Conservation (phyloP, 805 yeast species). For the Candida germanica region DNA sequence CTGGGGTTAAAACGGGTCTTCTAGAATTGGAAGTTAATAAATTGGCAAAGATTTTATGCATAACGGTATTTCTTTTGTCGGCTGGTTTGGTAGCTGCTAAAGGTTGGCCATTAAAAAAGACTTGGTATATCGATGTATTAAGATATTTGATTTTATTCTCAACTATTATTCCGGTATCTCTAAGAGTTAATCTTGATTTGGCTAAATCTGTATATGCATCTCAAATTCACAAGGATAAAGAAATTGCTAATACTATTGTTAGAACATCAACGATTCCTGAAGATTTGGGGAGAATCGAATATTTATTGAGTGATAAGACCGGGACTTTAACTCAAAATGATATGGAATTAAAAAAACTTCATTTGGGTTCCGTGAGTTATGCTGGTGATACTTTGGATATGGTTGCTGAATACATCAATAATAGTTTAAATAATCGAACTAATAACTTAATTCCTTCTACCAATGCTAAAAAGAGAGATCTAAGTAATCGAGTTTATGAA, state of each 20-base stretch:
- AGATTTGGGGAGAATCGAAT: slow-evolving; percentile 94
- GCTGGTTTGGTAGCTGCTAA: slow-evolving; percentile 74
- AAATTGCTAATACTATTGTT: slow-evolving; percentile 84
- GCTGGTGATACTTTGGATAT: slow-evolving; percentile 91
- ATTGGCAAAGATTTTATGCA: slow-evolving; percentile 83
- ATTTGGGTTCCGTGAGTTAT: slow-evolving; percentile 88
- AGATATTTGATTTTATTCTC: slow-evolving; percentile 89
- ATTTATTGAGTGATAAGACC: slow-evolving; percentile 87
- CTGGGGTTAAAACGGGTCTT: slow-evolving; percentile 86
- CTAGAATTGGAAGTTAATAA: slow-evolving; percentile 88
- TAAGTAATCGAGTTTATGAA: slow-evolving; percentile 74
- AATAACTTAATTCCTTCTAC: slow-evolving; percentile 7
- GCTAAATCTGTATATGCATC: slow-evolving; percentile 95
- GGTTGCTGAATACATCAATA: slow-evolving; percentile 63
- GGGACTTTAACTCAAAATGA: slow-evolving; percentile 98
- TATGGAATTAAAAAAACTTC: slow-evolving; percentile 92
- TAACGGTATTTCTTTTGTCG: slow-evolving; percentile 77
- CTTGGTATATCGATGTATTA: slow-evolving; percentile 90
- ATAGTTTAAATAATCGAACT: slow-evolving; percentile 13
- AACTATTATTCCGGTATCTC: slow-evolving; percentile 92
- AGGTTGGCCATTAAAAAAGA: slow-evolving; percentile 56
- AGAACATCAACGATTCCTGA: slow-evolving; percentile 98
- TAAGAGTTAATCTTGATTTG: slow-evolving; percentile 89
- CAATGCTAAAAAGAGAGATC: slow-evolving; percentile 54
- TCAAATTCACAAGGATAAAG: slow-evolving; percentile 84